Base-by-base conservation (phyloP, 2,329 filamentous ascomycete species). In the Ceratocystiopsis sp. region DNA sequence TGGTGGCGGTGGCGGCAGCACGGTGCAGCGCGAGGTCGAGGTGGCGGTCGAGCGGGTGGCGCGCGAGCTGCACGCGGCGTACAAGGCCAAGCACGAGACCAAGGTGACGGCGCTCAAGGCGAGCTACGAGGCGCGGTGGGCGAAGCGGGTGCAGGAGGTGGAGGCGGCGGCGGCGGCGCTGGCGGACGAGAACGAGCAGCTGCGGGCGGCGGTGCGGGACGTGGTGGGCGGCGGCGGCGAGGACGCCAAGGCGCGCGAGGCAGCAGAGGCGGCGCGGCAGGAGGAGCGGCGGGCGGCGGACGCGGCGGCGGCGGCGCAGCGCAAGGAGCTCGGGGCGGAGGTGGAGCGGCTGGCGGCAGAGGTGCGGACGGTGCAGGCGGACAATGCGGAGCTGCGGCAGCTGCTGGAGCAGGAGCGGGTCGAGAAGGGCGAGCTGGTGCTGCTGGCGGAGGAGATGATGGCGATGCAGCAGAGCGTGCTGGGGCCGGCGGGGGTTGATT, bases 11-110 rank as follows among this genome's bases (percentile, higher is more conserved):
- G 37, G 19, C 34, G 17, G 19, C 18, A 33, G 37, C 3, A 33
- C 36, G 7, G 39, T 47, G 14, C 59, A 63, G 52, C 57, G 64
- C 51, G 85, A 93, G 50, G 81, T 94, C 41, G 87, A 95, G 55
- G 69, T 83, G 38, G 81, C 82, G 2, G 81, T 89, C 18, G 85
- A 94, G 61, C 85, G 87, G 51, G 86, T 96, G 36, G 87, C 89
- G n/a, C 75, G 85, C 29, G 91, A 98, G 57, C 71, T 98, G 36
- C 91, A 98, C 58, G 72, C 80, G 0, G 71, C 94, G 12, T 98
- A 98, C 71, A 96, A 95, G 65, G 78, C 81, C 57, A 98, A 98
- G 64, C 91, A 98, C 59, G 89, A 96, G 65, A 84, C 80, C 49
- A 98, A 98, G 66, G 89, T 96, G 38, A 75, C 84, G 1, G 89